These are phyloP conservation scores for Apiotrichum brassicae DNA, from an alignment of 1,284 basidiomycete genomes.

Conservation along the genomic window DNA sequence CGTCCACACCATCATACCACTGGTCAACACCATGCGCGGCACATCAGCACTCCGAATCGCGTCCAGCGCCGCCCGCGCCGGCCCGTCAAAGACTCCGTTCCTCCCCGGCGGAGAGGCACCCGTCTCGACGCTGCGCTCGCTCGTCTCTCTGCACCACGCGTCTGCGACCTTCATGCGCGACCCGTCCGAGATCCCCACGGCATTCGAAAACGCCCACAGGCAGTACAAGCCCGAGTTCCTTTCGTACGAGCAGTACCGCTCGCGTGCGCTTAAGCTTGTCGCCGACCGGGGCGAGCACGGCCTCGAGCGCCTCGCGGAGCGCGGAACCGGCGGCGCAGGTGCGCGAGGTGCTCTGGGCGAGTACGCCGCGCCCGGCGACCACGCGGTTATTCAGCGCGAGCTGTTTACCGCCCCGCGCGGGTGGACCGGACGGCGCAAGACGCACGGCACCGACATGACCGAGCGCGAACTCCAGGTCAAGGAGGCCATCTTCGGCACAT, in stretches of 20 bases:
- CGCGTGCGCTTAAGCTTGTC: slow-evolving; percentile 1
- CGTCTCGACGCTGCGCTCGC: slow-evolving; percentile 22
- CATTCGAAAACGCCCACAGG: slow-evolving; percentile 34
- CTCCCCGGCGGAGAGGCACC: slow-evolving; percentile 20
- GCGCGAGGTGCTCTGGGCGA: slow-evolving; percentile 7
- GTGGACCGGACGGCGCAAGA: slow-evolving; percentile 2
- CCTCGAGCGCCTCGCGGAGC: slow-evolving; percentile 14
- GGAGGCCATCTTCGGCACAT: slow-evolving; percentile 41
- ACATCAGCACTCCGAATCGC: slow-evolving; percentile 3
- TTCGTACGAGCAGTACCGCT: slow-evolving; percentile 12
- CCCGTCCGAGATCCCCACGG: slow-evolving; percentile 23
- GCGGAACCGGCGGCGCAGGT: slow-evolving; percentile 5
- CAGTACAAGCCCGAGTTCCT: slow-evolving; percentile 15
- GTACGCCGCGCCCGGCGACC: slow-evolving; percentile 1
- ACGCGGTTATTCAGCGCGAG: slow-evolving; percentile 2
- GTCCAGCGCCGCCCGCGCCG: neutral
- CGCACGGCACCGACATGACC: slow-evolving; percentile 10
- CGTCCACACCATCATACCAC: neutral
- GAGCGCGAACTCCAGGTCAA: slow-evolving; percentile 34
- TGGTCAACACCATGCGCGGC: slow-evolving; percentile 8
- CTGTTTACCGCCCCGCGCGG: slow-evolving; percentile 6
- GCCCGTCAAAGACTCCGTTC: slow-evolving; percentile 3
- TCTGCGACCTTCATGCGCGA: slow-evolving; percentile 37
- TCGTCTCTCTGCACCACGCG: slow-evolving; percentile 41
- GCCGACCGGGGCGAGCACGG: slow-evolving; percentile 6